Conservation (phyloP, 768 basidiomycete genomes). For the Rhodotorula babjevae region DNA sequence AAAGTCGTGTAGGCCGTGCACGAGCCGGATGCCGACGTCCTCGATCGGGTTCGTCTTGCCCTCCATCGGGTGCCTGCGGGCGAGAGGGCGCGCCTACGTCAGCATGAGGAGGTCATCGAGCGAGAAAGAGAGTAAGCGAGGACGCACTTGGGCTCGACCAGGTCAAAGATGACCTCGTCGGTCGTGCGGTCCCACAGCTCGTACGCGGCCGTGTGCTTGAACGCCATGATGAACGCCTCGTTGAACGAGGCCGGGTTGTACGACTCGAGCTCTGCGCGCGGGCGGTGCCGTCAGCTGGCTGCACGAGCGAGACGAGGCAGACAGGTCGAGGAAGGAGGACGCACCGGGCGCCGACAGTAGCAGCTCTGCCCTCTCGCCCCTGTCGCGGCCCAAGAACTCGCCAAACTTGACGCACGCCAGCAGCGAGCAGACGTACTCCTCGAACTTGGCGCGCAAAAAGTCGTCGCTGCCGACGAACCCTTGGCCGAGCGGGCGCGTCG, state of each 20-base stretch:
- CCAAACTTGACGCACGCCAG: slow-evolving; percentile 84
- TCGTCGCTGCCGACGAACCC: slow-evolving; percentile 96
- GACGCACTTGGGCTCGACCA: slow-evolving; percentile 79
- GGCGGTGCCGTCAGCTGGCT: too few relatives aligned
- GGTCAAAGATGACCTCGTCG: slow-evolving; percentile 88
- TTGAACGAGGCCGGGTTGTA: slow-evolving; percentile 57
- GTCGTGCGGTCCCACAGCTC: slow-evolving; percentile 86
- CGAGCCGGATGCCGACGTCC: slow-evolving; percentile 83
- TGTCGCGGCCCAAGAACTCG: slow-evolving; percentile 71
- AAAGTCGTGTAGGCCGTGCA: slow-evolving; percentile 90
- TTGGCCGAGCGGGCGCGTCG: slow-evolving; percentile 57
- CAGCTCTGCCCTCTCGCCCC: slow-evolving; percentile 36
- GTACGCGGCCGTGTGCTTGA: slow-evolving; percentile 79
- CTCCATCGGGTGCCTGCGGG: slow-evolving; percentile 78
- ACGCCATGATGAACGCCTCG: slow-evolving; percentile 78
- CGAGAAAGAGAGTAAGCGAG: not conserved
- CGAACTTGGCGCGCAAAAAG: slow-evolving; percentile 77
- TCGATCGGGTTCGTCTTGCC: slow-evolving; percentile 82
- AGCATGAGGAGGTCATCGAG: not conserved
- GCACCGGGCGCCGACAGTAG: slow-evolving; percentile 25
- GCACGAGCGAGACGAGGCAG: not conserved
- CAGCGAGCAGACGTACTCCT: slow-evolving; percentile 82
- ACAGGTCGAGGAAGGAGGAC: not conserved
- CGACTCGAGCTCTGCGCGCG: slow-evolving; percentile 29
- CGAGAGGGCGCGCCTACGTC: too few relatives aligned